These are phyloP conservation scores for Camellia japonica DNA, from an alignment of 148 eudicot species.

Conservation along the genomic window DNA sequence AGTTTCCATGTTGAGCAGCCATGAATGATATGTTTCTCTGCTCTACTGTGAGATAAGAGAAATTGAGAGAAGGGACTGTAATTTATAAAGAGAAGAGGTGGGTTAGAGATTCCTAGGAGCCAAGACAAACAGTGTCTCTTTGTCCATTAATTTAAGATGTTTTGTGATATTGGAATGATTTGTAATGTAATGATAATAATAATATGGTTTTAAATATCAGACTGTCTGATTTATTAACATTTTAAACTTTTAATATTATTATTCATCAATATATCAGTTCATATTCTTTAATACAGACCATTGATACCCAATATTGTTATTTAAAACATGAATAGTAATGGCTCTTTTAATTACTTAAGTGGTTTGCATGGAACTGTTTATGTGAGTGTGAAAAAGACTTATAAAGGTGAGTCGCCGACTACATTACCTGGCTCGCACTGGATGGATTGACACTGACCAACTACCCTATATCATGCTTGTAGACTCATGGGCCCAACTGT, in stretches of 20 bases:
- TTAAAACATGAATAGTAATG: no score
- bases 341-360: background rate
- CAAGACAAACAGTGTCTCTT: background rate
- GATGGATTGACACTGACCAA: background rate
- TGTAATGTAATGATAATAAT: background rate
- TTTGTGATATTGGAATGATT: background rate
- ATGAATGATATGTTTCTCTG: background rate
- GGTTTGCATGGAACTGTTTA: slow-evolving; percentile 6
- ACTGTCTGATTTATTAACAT: no score
- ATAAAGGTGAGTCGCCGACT: background rate
- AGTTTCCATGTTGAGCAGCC: background rate
- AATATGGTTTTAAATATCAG: no score
- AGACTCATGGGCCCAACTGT: no score
- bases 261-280: no score
- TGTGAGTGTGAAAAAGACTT: background rate
- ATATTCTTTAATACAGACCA: no score
- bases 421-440: slow-evolving; percentile 4
- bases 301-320: no score
- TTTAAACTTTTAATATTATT: no score
- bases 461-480: background rate
- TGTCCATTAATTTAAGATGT: slow-evolving; percentile 1
- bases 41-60: background rate
- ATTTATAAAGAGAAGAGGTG: slow-evolving; percentile 6
- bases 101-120: background rate
- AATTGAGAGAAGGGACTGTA: background rate